These are phyloP conservation scores for Dicorynia guianensis DNA, from an alignment of 306 rosid genomes.

Conservation along the genomic window DNA sequence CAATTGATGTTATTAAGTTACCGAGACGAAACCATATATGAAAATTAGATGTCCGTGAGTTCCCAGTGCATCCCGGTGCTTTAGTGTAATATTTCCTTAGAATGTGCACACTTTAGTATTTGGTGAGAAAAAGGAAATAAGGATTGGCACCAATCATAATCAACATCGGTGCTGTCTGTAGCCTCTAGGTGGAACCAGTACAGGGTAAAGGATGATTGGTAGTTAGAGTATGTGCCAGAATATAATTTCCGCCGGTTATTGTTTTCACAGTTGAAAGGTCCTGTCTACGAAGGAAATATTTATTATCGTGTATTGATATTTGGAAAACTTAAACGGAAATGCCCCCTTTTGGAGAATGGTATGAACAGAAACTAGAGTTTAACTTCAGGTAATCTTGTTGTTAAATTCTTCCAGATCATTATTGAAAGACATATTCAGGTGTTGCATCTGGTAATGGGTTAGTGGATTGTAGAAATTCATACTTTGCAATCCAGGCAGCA, in stretches of 20 bases:
- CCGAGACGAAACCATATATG: background rate
- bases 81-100: conserved; percentile 1
- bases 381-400: background rate
- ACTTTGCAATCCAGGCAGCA: background rate
- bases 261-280: background rate
- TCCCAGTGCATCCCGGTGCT: no score
- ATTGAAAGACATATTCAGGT: background rate
- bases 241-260: background rate
- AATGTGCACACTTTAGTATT: background rate
- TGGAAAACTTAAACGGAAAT: background rate
- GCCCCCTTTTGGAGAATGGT: background rate
- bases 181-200: background rate
- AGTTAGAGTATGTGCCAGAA: background rate
- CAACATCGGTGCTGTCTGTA: background rate
- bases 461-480: background rate
- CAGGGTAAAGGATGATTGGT: background rate
- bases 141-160: background rate
- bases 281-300: background rate
- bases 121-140: background rate
- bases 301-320: background rate
- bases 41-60: background rate
- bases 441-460: no score
- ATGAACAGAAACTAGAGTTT: background rate
- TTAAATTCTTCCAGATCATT: background rate
- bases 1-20: background rate